These are phyloP conservation scores for Brassica napus DNA, from an alignment of 345 rosid species.

Conservation along the genomic window Da-Ae NC_063436.1:31001001-31001500, in stretches of 20 bases:
- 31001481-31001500: constrained; percentile 29
- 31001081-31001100: neutral
- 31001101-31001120: neutral
- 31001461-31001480: constrained; percentile 27
- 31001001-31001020: neutral
- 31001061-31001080: neutral
- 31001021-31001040: neutral
- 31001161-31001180: neutral
- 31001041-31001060: neutral
- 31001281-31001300: constrained; percentile 15
- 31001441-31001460: constrained; percentile 17
- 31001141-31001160: neutral
- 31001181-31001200: neutral
- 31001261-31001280: neutral
- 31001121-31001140: neutral
- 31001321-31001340: neutral
- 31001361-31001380: neutral
- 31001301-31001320: constrained; percentile 24
- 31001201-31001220: neutral
- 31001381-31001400: constrained; percentile 33
- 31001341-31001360: constrained; percentile 13
- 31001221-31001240: neutral
- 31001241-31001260: neutral
- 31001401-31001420: constrained; percentile 30
- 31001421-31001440: constrained; percentile 31